Evolutionary conservation across 106 monocot species (phyloP), one percentile per base, ranked within the genome.

Genomic region (Allium cepa): DNA sequence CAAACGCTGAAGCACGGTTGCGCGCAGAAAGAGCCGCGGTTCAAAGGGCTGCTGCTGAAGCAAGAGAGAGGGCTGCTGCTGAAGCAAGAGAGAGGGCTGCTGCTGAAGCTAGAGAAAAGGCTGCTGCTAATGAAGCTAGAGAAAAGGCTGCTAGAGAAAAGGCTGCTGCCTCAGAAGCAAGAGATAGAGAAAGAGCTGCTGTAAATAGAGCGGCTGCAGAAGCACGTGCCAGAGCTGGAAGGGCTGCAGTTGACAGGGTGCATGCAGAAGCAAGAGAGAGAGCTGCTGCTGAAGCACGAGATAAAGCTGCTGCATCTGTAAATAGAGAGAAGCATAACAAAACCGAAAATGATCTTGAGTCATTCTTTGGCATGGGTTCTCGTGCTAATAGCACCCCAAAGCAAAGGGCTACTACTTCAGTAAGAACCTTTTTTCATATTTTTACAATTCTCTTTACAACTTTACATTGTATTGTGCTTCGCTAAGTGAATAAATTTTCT

Each of bases 331-430:
- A 79, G 71, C 86, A 74, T 46, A 64, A 78, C 17, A 80, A 69
- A 61, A 73, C 78, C 64, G 90, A 90, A 55, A 80, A 84, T 87
- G 92, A 97, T 79, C 86, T 92, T 36, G 92, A 97, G 15, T 82
- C 86, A 0, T 86, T 97, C 66, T 97, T 97, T 68, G 77, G 86
- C 55, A 85, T 81, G 90, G 81, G 83, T 56, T 46, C 78, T 76
- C 92, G 87, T 48, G 77, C 89, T 12, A 92, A 62, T 49, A 97
- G 92, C 81, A 81, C 88, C 73, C 88, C 92, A 7, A 91, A 80
- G 68, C 87, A 84, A 76, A 85, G 87, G 56, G 46, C 87, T 36
- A 46, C 87, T n/a, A 55, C 81, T 9, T 50, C 66, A 76, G 95
- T 91, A 72, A 73, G 79, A 66, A 61, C 49, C 18, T 8, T 16